Percentiles rank a stretch among this genome's conserved stretches.
These are phyloP conservation scores for Delphinella strobiligena DNA, from an alignment of 2,329 filamentous ascomycete species.

Conservation along the genomic window DNA sequence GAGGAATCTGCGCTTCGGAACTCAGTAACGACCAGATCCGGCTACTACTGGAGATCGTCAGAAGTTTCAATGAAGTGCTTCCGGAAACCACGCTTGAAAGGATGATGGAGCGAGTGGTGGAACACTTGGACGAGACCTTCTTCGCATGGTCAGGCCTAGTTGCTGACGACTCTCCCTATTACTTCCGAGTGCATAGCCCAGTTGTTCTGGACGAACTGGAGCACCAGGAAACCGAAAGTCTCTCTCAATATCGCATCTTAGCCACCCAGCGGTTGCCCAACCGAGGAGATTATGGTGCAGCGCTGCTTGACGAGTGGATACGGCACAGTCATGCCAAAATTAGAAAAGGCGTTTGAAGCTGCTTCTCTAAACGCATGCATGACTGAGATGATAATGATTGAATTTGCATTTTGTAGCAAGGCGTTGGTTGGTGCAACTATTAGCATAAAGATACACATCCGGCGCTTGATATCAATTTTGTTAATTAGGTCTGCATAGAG, in stretches of 20 bases:
- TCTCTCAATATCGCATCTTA: constrained; percentile 69
- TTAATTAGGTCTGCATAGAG: too few species aligned
- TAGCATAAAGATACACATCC: too few species aligned
- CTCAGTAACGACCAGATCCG: constrained; percentile 35
- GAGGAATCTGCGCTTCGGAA: constrained; percentile 47
- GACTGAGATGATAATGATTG: neutral
- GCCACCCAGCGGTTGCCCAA: constrained; percentile 61
- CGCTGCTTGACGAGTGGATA: constrained; percentile 13
- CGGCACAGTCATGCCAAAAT: neutral
- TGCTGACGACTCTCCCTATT: constrained; percentile 56
- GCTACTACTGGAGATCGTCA: constrained; percentile 44
- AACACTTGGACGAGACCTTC: constrained; percentile 54
- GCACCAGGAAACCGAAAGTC: constrained; percentile 59
- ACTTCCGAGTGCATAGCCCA: constrained; percentile 64
- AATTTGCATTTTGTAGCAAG: neutral
- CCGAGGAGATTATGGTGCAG: constrained; percentile 59
- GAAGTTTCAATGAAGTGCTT: constrained; percentile 56
- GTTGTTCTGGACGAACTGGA: constrained; percentile 66
- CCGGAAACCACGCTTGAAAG: constrained; percentile 42
- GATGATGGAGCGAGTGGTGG: constrained; percentile 42
- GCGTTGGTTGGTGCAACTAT: neutral
- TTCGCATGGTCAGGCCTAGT: constrained; percentile 67
- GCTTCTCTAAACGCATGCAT: neutral
- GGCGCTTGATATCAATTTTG: neutral
- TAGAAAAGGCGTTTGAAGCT: neutral